These are phyloP conservation scores for Phytophthora pseudosyringae DNA, from an alignment of 352 stramenopile species.

Conservation along the genomic window DNA sequence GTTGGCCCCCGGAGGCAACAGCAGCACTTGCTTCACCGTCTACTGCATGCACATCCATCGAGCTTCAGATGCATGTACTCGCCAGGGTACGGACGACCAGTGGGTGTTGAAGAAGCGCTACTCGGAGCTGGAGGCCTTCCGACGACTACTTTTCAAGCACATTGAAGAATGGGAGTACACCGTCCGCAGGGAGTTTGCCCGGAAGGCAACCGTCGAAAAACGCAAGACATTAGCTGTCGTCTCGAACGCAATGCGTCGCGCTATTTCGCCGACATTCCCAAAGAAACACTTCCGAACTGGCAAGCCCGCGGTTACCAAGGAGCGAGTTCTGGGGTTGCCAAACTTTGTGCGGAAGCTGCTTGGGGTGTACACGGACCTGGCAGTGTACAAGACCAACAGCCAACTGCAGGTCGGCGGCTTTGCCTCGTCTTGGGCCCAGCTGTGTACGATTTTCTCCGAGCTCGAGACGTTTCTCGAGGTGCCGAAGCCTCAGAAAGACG, in stretches of 20 bases:
- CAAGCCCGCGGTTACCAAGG: conserved; percentile 44
- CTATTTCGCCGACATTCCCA: conserved; percentile 52
- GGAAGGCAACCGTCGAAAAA: conserved; percentile 27
- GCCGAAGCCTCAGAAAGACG: conserved; percentile 51
- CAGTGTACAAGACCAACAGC: conserved; percentile 49
- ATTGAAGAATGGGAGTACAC: conserved; percentile 52
- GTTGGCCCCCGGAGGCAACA: conserved; percentile 23
- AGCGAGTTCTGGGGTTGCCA: conserved; percentile 45
- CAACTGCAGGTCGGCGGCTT: conserved; percentile 30
- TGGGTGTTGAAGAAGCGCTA: conserved; percentile 70
- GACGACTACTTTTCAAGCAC: conserved; percentile 40
- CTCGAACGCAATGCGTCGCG: conserved; percentile 54
- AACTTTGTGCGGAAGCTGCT: conserved; percentile 58
- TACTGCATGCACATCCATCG: conserved; percentile 61
- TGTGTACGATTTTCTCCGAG: conserved; percentile 42
- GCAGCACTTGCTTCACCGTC: conserved; percentile 44
- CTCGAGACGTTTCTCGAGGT: conserved; percentile 59
- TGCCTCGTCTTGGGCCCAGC: conserved; percentile 19
- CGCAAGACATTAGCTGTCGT: conserved; percentile 46
- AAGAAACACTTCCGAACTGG: conserved; percentile 57
- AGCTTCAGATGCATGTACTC: conserved; percentile 17
- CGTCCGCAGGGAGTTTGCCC: conserved; percentile 34
- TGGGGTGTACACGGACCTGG: conserved; percentile 55
- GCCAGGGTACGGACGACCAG: conserved; percentile 11
- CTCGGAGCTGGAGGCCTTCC: conserved; percentile 60